A percentile compares a stretch with the other conserved stretches of the same genome.
Conservation (phyloP, 148 eudicot genomes). For the Salicornia ramosissima region DNA sequence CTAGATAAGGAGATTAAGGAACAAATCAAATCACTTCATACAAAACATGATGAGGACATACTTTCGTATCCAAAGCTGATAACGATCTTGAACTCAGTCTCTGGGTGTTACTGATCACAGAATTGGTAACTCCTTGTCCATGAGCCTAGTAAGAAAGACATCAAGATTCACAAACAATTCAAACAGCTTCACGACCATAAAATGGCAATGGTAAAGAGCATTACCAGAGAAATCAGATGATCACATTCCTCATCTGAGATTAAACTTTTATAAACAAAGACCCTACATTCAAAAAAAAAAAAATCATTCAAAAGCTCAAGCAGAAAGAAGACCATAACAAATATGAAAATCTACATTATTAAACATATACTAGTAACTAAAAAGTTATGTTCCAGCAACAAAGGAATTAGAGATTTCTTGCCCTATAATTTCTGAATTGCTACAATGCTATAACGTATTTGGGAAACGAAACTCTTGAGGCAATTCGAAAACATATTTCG, state of each 20-base stretch:
- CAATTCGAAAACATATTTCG: background rate
- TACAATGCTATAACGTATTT: no score
- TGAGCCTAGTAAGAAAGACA: constrained; percentile 31
- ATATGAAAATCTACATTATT: no score
- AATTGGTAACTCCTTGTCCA: constrained; percentile 20
- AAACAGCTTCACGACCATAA: background rate
- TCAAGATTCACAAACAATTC: constrained; percentile 7
- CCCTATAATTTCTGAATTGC: no score
- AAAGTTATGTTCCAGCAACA: no score
- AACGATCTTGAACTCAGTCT: constrained; percentile 26
- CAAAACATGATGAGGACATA: constrained; percentile 28
- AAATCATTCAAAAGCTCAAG: constrained; percentile 4
- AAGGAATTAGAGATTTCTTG: no score
- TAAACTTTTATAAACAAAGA: constrained; percentile 68
- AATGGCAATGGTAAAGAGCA: background rate
- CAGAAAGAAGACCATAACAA: background rate
- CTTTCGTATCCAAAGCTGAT: constrained; percentile 30
- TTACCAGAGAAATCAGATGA: constrained; percentile 68
- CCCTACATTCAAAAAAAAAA: constrained; percentile 41
- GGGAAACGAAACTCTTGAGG: no score
- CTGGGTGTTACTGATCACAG: constrained; percentile 20
- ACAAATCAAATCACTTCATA: background rate
- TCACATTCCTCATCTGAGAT: constrained; percentile 74
- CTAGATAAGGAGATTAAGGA: background rate
- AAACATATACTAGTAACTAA: no score